A percentile compares a stretch with the other conserved stretches of the same genome.
Conservation (phyloP, 2,329 filamentous ascomycete species). For the Verticillium isaacii region DNA sequence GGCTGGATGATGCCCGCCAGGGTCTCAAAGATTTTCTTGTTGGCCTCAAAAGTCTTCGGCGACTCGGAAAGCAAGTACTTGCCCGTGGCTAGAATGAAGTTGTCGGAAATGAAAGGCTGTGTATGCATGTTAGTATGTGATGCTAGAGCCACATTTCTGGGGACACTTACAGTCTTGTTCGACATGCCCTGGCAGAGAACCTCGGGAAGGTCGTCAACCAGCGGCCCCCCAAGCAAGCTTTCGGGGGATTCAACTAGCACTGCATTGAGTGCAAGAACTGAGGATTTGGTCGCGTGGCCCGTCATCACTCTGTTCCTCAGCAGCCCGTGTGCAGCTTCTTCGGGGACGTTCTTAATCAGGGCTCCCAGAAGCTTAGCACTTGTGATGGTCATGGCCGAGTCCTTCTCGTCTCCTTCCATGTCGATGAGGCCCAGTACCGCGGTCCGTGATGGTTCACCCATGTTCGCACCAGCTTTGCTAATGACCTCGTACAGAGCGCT, state of each 20-base stretch:
- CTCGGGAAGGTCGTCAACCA: conserved; percentile 70
- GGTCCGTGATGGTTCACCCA: conserved; percentile 84
- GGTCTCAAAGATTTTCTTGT: conserved; percentile 74
- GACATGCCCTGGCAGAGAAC: conserved; percentile 75
- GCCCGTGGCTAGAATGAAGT: conserved; percentile 82
- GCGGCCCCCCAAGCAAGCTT: conserved; percentile 58
- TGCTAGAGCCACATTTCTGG: background rate
- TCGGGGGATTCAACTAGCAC: conserved; percentile 77
- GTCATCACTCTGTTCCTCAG: conserved; percentile 74
- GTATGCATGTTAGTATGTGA: conserved; percentile 13
- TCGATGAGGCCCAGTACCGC: conserved; percentile 90
- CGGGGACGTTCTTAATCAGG: conserved; percentile 78
- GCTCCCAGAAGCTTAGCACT: conserved; percentile 87
- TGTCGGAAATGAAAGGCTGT: conserved; percentile 80
- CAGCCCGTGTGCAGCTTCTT: conserved; percentile 57
- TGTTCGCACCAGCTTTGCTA: conserved; percentile 88
- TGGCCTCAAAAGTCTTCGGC: conserved; percentile 67
- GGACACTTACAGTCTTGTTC: conserved; percentile 62
- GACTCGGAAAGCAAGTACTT: conserved; percentile 77
- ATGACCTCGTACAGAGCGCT: conserved; percentile 96
- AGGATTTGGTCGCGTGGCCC: conserved; percentile 68
- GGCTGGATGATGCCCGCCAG: conserved; percentile 72
- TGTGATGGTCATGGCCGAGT: conserved; percentile 77
- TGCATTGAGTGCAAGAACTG: conserved; percentile 82
- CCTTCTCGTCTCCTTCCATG: conserved; percentile 69